Conservation (phyloP, 2,329 filamentous ascomycete species). For the Zasmidium cellare region DNA sequence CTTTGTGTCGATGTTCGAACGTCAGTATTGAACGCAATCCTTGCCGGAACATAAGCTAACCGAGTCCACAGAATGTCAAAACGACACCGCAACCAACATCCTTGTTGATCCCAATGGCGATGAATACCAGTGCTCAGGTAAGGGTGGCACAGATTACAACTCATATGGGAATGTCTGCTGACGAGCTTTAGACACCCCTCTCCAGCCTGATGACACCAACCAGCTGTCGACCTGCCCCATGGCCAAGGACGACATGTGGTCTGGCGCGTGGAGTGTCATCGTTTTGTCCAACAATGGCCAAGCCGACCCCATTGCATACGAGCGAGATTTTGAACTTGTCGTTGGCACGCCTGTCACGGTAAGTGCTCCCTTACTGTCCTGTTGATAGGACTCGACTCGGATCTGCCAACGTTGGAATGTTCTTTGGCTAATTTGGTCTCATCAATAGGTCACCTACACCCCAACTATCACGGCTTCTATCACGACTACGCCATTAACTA, state of each 20-base stretch:
- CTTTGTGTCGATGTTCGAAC: conserved; percentile 9
- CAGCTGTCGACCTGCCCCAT: conserved; percentile 32
- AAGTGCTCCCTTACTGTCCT: too few species aligned
- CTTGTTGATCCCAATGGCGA: conserved; percentile 43
- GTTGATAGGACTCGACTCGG: too few species aligned
- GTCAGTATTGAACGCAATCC: conserved; percentile 28
- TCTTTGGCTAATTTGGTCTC: too few species aligned
- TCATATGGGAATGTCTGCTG: too few species aligned
- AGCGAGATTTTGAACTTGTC: conserved; percentile 41
- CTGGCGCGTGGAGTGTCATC: conserved; percentile 46
- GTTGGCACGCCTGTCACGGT: conserved; percentile 31
- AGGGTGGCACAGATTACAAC: not conserved
- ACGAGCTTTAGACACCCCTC: not conserved
- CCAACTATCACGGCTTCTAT: conserved; percentile 22
- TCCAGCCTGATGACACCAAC: conserved; percentile 6
- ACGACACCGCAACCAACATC: conserved; percentile 43
- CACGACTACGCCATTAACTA: conserved; percentile 28
- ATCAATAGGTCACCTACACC: conserved; percentile 18
- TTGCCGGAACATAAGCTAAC: conserved; percentile 36
- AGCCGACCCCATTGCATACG: conserved; percentile 45
- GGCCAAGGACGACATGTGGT: conserved; percentile 42
- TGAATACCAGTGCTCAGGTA: conserved; percentile 28
- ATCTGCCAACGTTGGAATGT: too few species aligned
- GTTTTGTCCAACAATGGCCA: conserved; percentile 44
- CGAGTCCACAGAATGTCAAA: conserved; percentile 41